phyloP scores from a whole-genome alignment of 345 rosid genomes.

The Ceriops tagal region DNA sequence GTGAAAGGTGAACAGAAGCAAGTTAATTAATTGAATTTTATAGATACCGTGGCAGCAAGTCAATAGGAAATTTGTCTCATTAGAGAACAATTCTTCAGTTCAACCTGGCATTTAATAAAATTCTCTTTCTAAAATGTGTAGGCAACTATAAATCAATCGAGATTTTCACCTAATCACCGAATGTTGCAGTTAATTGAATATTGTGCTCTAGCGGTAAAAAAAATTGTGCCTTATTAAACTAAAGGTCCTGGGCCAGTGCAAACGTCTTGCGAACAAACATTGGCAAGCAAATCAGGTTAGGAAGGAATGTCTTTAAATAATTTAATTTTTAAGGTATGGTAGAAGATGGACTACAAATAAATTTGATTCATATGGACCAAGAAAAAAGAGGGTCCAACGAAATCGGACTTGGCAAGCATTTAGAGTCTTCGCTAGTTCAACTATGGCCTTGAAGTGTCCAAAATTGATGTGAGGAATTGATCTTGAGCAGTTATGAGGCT shows the following conservation, averaged over 20 bases:
- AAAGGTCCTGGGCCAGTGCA: not conserved
- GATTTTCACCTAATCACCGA: no score
- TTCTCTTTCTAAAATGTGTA: not conserved
- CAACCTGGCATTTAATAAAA: constrained; percentile 29
- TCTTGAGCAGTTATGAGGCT: no score
- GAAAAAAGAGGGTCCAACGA: no score
- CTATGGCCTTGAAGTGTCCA: no score
- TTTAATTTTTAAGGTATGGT: not conserved
- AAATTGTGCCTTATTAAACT: no score
- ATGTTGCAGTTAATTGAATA: no score
- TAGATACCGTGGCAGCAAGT: constrained; percentile 14
- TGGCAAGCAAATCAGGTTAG: not conserved
- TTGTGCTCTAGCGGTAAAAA: no score
- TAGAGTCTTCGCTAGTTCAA: no score
- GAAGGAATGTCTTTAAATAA: not conserved
- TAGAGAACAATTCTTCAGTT: constrained; percentile 17
- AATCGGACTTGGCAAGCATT: no score
- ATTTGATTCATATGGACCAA: no score
- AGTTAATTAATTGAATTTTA: constrained; percentile 7
- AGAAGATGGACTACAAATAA: not conserved
- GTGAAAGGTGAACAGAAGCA: constrained; percentile 1
- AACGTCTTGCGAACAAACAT: not conserved
- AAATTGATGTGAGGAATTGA: no score
- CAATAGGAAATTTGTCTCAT: constrained; percentile 26
- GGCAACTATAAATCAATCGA: no score